Percentiles rank a stretch among this genome's conserved stretches.
These are phyloP conservation scores for Coemansia aciculifera DNA, from an alignment of 192 early-diverging fungal genomes.

Conservation along the genomic window DNA sequence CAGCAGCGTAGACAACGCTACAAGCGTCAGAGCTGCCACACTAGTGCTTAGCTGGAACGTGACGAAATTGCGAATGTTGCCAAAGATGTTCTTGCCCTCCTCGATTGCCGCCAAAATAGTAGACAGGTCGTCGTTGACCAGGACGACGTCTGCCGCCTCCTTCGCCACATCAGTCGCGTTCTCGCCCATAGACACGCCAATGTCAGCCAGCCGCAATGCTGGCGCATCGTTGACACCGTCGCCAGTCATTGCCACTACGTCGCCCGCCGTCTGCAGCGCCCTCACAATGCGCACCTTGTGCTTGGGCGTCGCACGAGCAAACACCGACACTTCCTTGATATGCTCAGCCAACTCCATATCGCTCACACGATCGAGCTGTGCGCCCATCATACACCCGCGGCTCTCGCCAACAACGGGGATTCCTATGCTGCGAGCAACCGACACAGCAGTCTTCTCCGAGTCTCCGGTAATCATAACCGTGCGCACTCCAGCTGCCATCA, in stretches of 20 bases:
- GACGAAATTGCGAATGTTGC: slow-evolving; percentile 97
- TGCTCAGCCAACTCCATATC: slow-evolving; percentile 64
- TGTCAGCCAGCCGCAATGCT: slow-evolving; percentile 88
- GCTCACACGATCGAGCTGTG: slow-evolving; percentile 68
- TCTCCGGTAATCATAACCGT: slow-evolving; percentile 99
- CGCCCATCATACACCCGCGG: slow-evolving; percentile 68
- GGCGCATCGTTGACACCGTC: slow-evolving; percentile 98
- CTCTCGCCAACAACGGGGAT: slow-evolving; percentile 60
- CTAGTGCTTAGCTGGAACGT: slow-evolving; percentile 95
- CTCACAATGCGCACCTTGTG: slow-evolving; percentile 92
- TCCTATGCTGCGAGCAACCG: slow-evolving; percentile 85
- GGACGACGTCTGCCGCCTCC: slow-evolving; percentile 96
- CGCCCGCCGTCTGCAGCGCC: slow-evolving; percentile 82
- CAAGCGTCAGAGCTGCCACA: slow-evolving; percentile 84
- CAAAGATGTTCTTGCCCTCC: slow-evolving; percentile 97
- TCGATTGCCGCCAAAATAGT: slow-evolving; percentile 93
- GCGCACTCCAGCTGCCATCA: slow-evolving; percentile 79
- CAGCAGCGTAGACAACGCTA: slow-evolving; percentile 83
- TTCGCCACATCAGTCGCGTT: slow-evolving; percentile 93
- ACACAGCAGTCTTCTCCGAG: slow-evolving; percentile 84
- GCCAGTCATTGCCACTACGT: slow-evolving; percentile 94
- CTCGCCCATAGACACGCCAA: slow-evolving; percentile 97
- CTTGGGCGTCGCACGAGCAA: slow-evolving; percentile 79
- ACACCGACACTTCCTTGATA: slow-evolving; percentile 65
- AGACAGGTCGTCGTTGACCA: slow-evolving; percentile 94